Conservation (phyloP, 176 grass and related monocot species). For the Rhynchospora pubera region DNA sequence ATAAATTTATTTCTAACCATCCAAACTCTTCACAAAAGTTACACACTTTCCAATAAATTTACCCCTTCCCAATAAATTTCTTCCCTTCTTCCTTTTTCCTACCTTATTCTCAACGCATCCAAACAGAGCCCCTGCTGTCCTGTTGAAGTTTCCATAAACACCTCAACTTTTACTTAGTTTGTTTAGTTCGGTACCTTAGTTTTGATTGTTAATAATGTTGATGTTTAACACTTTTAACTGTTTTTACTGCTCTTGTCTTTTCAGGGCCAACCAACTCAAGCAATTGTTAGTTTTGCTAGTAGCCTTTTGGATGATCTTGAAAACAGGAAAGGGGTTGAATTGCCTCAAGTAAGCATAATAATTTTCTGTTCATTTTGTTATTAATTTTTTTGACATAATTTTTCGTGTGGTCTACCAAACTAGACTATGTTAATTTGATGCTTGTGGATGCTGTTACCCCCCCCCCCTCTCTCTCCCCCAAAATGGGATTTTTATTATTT, state of each 20-base stretch:
- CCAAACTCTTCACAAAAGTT: too few species aligned
- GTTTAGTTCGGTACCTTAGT: not conserved
- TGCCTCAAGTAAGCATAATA: slow-evolving; percentile 16
- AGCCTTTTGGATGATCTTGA: slow-evolving; percentile 16
- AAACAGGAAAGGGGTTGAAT: slow-evolving; percentile 16
- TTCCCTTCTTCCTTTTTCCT: too few species aligned
- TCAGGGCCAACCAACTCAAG: slow-evolving; percentile 13
- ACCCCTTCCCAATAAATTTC: too few species aligned
- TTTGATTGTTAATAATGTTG: not conserved
- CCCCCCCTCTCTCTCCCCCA: too few species aligned
- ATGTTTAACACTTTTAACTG: not conserved
- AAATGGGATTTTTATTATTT: too few species aligned
- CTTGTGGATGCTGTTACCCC: too few species aligned
- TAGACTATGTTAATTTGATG: not conserved
- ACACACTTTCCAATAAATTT: too few species aligned
- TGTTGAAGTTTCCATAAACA: not conserved
- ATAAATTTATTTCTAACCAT: too few species aligned
- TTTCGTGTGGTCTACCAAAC: not conserved
- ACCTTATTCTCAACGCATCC: too few species aligned
- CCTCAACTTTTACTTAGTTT: not conserved
- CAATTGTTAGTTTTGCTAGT: slow-evolving; percentile 18
- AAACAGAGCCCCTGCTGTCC: too few species aligned
- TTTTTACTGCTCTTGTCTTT: not conserved
- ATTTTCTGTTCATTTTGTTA: not conserved
- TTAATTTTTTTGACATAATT: not conserved